phyloP scores from a whole-genome alignment of 1,284 basidiomycete genomes.

The Phellinidium pouzarii region DNA sequence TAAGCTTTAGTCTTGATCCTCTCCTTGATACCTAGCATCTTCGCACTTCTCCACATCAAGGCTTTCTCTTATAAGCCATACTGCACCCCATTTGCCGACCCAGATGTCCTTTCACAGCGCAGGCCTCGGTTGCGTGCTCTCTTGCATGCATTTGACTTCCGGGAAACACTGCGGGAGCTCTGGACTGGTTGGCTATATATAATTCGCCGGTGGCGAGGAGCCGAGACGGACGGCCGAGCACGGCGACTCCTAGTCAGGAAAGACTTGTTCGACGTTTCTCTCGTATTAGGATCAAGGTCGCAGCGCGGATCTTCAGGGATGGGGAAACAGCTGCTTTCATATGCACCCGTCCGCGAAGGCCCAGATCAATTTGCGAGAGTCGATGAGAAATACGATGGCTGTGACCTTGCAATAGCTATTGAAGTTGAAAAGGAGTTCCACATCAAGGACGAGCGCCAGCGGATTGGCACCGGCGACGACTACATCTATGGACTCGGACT shows the following conservation, averaged over 20 bases:
- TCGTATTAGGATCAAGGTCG: not conserved
- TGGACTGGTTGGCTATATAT: slow-evolving; percentile 50
- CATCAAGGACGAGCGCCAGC: slow-evolving; percentile 40
- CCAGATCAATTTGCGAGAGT: slow-evolving; percentile 8
- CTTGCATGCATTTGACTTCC: slow-evolving; percentile 59
- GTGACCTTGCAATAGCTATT: slow-evolving; percentile 17
- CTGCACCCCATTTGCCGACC: slow-evolving; percentile 29
- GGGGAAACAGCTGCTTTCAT: slow-evolving; percentile 1
- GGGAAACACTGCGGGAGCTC: slow-evolving; percentile 58
- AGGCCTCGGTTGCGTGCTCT: slow-evolving; percentile 50
- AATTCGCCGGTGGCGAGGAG: slow-evolving; percentile 42
- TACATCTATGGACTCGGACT: slow-evolving; percentile 37
- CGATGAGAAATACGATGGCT: not conserved
- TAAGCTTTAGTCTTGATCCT: slow-evolving; percentile 11
- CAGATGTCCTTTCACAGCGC: slow-evolving; percentile 22
- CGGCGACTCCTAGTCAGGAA: slow-evolving; percentile 43
- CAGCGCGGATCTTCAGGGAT: not conserved
- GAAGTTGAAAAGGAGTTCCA: slow-evolving; percentile 34
- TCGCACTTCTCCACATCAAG: slow-evolving; percentile 66
- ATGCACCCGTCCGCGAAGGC: not conserved
- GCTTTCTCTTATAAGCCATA: slow-evolving; percentile 73
- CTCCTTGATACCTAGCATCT: slow-evolving; percentile 35
- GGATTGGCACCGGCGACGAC: slow-evolving; percentile 44
- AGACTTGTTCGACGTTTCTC: slow-evolving; percentile 40
- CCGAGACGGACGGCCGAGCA: slow-evolving; percentile 41